Base-by-base conservation (phyloP, 2,329 filamentous ascomycete species). In the Bipolaris bicolor region DNA sequence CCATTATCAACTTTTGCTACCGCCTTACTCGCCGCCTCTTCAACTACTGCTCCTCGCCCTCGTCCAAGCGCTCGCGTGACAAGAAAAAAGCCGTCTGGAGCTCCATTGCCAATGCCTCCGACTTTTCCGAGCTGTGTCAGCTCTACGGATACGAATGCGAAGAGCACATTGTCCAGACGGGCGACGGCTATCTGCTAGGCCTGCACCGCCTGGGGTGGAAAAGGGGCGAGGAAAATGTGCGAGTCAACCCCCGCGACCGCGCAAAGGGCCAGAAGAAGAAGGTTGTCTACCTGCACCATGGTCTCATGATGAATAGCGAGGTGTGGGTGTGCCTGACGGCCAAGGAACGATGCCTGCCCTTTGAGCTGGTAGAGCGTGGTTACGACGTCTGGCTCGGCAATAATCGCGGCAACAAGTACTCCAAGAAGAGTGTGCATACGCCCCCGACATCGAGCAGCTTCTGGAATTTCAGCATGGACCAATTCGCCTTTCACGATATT, bases 321-420 rank as follows among this genome's bases (percentile, higher is more conserved):
- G 94, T 99, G 33, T 99, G 95, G 95, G 91, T 98, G 7, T 96
- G 92, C 72, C 80, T 94, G 72, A 96, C 94, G 0, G 91, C 97
- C 65, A 88, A 89, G 66, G 85, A 96, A 76, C 86, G 93, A 66
- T 94, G 90, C 65, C 81, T 99, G 37, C 92, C 95, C 0, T 98
- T 99, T 73, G 85, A 90, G 65, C 82, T 99, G 41, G 92, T 96
- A 0, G 92, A 97, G 70, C 85, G 86, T 69, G 95, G 95, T 2
- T 99, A 96, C 69, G 95, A 99, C 80, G 94, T 98, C 63, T 99
- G 95, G 91, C 83, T 99, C 61, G 95, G 95, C 49, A 99, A 99
- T 77, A 99, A 99, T 72, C 88, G 95, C 34, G 95, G 95, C 48
- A 99, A 99, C 83, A 99, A 99, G 75, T 99, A 99, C 79, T 97